Base-by-base conservation (phyloP, 805 yeast genomes). In the Spathaspora sp. region DNA sequence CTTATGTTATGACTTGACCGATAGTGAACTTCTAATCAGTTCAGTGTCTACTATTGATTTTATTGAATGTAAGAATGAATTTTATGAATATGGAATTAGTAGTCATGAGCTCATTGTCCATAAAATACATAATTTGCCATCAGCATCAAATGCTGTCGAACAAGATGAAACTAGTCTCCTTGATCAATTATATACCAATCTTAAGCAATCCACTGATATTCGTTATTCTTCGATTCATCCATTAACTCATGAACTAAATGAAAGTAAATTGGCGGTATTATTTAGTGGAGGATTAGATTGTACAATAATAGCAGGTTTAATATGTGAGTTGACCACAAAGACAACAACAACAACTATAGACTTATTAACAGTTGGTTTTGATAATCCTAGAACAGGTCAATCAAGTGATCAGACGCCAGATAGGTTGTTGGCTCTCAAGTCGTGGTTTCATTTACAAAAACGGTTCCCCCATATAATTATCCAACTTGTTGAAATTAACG, bases 241-340 rank as follows among this genome's bases (percentile, higher is more conserved):
- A 1, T 50, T 79, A 2, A 79, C 76, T 51, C 54, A 65, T 10
- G 56, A 64, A 0, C 54, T 62, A 0, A 65, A 65, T 43, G 64
- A 69, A 6, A 48, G 55, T 12, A 57, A 42, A 42, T 55, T 53
- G 46, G 64, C 64, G 72, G 72, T 94, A 0, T 67, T 94, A 31
- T 94, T 92, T 62, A 89, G 97, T 44, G 99, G 99, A 1, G 99
- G 99, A 0, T 72, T 94, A 3, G 99, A 94, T 62, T 94, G 99
- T 65, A 86, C 97, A 0, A 68, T 93, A 0, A 61, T 94, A 20
- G 91, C 96, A 0, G 81, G 83, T 0, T 47, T 86, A 3, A 67
- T 68, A 16, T 56, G 66, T 46, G 63, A 64, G 47, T 19, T 44
- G n/a, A 9, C 31, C n/a, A n/a, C n/a, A n/a, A n/a, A n/a, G 5